Evolutionary conservation across 2,329 filamentous ascomycete genomes (phyloP).

Genomic region (Cadophora malorum): DNA sequence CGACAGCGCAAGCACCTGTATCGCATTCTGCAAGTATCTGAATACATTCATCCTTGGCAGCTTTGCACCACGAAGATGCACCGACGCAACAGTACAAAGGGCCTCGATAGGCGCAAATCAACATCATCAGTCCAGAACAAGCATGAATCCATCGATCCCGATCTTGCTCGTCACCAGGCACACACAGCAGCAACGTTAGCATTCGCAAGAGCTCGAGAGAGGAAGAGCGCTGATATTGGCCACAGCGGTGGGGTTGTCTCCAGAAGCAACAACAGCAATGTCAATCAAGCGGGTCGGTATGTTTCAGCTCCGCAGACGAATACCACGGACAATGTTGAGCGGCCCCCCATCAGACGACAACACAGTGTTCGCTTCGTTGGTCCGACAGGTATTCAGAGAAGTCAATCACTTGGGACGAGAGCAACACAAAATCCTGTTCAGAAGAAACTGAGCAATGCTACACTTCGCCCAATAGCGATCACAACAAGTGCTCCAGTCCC

Average conservation of each 20-base stretch:
- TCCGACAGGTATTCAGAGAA: conserved; percentile 38
- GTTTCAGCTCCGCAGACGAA: conserved; percentile 33
- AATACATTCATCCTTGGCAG: conserved; percentile 36
- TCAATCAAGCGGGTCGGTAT: conserved; percentile 23
- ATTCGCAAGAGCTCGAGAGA: conserved; percentile 58
- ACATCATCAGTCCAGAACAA: conserved; percentile 55
- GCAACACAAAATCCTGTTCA: conserved; percentile 29
- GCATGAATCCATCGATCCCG: conserved; percentile 57
- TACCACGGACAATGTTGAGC: conserved; percentile 36
- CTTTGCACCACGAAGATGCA: conserved; percentile 39
- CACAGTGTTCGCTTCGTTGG: conserved; percentile 61
- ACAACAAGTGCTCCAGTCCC: conserved; percentile 42
- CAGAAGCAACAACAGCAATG: conserved; percentile 29
- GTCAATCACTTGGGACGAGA: conserved; percentile 38
- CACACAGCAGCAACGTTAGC: conserved; percentile 67
- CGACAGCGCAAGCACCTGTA: conserved; percentile 35
- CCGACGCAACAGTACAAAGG: conserved; percentile 52
- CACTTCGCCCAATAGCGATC: conserved; percentile 39
- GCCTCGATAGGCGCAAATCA: conserved; percentile 60
- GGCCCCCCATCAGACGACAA: conserved; percentile 49
- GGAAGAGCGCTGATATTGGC: conserved; percentile 48
- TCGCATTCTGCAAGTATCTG: conserved; percentile 43
- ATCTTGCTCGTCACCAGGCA: conserved; percentile 62
- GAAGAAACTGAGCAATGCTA: conserved; percentile 32
- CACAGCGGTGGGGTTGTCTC: conserved; percentile 39